Conservation (phyloP, 441 rosid species). For the Gossypium davidsonii region DNA sequence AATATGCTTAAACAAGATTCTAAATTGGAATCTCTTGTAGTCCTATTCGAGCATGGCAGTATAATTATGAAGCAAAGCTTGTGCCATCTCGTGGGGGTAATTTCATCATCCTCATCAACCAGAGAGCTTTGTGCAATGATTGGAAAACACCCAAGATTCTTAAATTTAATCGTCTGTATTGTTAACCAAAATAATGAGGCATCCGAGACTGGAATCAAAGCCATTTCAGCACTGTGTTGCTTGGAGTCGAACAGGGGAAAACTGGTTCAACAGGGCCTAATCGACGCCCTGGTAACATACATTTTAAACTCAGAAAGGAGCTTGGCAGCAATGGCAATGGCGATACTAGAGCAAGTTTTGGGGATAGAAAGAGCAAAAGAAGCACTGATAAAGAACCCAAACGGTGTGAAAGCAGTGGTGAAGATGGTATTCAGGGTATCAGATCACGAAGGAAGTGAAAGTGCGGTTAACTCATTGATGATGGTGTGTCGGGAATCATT, state of each 20-base stretch:
- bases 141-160: conserved; percentile 21
- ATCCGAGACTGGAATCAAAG: conserved; percentile 30
- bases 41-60: conserved; percentile 33
- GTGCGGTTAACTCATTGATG: conserved; percentile 40
- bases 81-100: conserved; percentile 34
- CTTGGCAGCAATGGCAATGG: conserved; percentile 28
- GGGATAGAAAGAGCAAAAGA: conserved; percentile 28
- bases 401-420: conserved; percentile 37
- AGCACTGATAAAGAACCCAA: conserved; percentile 26
- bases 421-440: conserved; percentile 63
- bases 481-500: conserved; percentile 32
- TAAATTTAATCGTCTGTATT: conserved; percentile 21
- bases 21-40: conserved; percentile 25
- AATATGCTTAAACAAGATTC: conserved; percentile 35
- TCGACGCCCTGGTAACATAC: conserved; percentile 24
- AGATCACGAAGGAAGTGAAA: conserved; percentile 44
- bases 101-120: conserved; percentile 35
- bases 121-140: conserved; percentile 27
- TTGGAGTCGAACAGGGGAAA: conserved; percentile 31
- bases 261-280: conserved; percentile 30
- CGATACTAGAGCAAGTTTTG: conserved; percentile 31
- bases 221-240: conserved; percentile 39
- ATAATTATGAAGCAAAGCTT: conserved; percentile 24
- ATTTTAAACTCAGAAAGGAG: conserved; percentile 25
- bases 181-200: conserved; percentile 18